These are phyloP conservation scores for Oenanthe javanica DNA, from an alignment of 140 eudicot species.

Conservation along the genomic window DNA sequence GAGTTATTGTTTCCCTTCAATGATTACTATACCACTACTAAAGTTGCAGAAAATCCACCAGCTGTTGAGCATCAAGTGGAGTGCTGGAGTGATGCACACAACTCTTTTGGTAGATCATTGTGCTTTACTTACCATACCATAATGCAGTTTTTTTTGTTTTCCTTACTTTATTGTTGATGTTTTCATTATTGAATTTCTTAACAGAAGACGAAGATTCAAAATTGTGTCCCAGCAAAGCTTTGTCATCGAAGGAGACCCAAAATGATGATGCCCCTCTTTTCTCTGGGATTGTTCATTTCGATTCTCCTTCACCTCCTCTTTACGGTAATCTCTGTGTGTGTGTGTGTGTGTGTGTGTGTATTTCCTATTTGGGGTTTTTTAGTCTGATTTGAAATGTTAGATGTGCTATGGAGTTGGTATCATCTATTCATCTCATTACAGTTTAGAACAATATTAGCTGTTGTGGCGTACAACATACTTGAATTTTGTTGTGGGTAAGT, in stretches of 20 bases:
- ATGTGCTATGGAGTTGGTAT: not conserved
- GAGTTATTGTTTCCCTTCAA: not conserved
- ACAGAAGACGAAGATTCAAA: not conserved
- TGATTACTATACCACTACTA: not conserved
- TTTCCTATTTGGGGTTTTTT: not conserved
- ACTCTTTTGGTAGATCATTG: not conserved
- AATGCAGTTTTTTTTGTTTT: not conserved
- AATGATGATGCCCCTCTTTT: conserved; percentile 32
- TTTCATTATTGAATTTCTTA: not conserved
- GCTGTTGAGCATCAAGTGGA: not conserved
- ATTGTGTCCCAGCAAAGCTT: conserved; percentile 6
- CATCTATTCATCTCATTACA: not conserved
- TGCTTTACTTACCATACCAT: not conserved
- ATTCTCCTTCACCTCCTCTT: conserved; percentile 33
- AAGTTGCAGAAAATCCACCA: not conserved
- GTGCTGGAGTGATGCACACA: conserved; percentile 1
- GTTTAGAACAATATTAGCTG: not conserved
- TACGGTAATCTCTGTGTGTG: not conserved
- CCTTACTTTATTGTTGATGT: not conserved
- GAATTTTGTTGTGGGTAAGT: not conserved
- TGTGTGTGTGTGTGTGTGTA: no score
- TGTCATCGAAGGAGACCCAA: not conserved
- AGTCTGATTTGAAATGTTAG: not conserved
- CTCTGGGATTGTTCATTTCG: conserved; percentile 30
- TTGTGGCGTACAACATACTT: not conserved